Evolutionary conservation across 371 early-diverging fungal species (phyloP).

Genomic region (Syncephalastrum monosporum): DNA sequence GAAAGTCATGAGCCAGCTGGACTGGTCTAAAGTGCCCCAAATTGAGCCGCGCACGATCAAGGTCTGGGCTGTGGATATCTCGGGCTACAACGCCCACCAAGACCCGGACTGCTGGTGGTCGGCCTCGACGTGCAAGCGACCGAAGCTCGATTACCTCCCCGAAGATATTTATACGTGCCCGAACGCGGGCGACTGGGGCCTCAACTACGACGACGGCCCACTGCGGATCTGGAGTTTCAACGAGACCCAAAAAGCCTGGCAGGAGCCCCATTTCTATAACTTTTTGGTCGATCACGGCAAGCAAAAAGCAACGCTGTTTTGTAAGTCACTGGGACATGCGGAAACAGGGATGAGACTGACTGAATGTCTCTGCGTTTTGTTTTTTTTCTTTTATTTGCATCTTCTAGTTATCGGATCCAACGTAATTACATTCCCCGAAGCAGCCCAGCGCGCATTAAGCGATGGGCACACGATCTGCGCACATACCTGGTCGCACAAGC

Average conservation of each 20-base stretch:
- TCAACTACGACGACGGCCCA: constrained; percentile 36
- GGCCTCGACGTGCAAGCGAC: constrained; percentile 21
- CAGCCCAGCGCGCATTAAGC: constrained; percentile 35
- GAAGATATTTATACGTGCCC: constrained; percentile 31
- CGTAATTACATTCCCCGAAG: constrained; percentile 31
- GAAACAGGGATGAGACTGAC: too few species aligned
- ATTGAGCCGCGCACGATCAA: constrained; percentile 23
- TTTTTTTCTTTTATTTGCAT: too few species aligned
- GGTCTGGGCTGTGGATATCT: constrained; percentile 24
- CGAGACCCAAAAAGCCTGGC: constrained; percentile 17
- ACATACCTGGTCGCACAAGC: constrained; percentile 62
- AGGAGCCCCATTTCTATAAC: constrained; percentile 44
- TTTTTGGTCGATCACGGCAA: constrained; percentile 28
- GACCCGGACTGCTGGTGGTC: constrained; percentile 40
- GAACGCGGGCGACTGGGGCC: constrained; percentile 27
- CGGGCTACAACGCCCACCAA: constrained; percentile 10
- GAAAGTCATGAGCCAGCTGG: constrained; percentile 37
- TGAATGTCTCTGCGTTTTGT: too few species aligned
- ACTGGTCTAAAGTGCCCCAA: constrained; percentile 50
- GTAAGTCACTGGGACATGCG: constrained; percentile 11
- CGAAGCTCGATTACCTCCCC: constrained; percentile 24
- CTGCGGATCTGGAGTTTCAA: constrained; percentile 12
- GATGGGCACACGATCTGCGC: constrained; percentile 40
- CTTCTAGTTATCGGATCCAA: constrained; percentile 35
- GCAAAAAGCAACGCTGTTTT: constrained; percentile 30